These are phyloP conservation scores for Cymbidium sinense DNA, from an alignment of 106 monocot species.

Conservation along the genomic window DNA sequence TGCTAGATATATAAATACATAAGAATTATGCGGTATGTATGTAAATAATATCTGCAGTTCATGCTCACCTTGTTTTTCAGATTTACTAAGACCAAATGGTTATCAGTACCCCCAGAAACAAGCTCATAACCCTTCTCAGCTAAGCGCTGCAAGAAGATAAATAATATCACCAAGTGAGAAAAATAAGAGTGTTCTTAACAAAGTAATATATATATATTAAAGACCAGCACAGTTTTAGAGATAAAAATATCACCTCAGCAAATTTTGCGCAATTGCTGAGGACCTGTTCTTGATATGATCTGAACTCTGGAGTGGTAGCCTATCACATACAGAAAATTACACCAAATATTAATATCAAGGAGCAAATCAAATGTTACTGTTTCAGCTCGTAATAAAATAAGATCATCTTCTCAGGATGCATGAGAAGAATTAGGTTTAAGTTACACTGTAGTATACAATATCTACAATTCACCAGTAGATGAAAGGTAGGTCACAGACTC, in stretches of 20 bases:
- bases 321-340: constrained; percentile 5
- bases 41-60: neutral
- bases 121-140: constrained; percentile 71
- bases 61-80: constrained; percentile 68
- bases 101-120: constrained; percentile 97
- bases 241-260: constrained; percentile 54
- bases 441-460: neutral
- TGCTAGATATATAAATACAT: too few relatives aligned
- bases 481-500: too few relatives aligned
- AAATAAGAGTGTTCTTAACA: neutral
- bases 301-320: constrained; percentile 49
- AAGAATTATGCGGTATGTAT: neutral
- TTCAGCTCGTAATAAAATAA: neutral
- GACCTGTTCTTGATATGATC: constrained; percentile 93
- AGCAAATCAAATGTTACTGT: neutral
- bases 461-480: neutral
- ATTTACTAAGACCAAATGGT: constrained; percentile 95
- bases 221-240: neutral
- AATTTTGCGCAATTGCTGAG: constrained; percentile 84
- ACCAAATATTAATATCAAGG: neutral
- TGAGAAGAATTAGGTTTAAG: neutral
- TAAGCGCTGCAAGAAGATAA: constrained; percentile 43
- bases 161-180: neutral
- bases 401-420: neutral
- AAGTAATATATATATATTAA: neutral